A percentile compares a stretch with the other conserved stretches of the same genome.
These are phyloP conservation scores for Alternaria dauci DNA, from an alignment of 2,329 filamentous ascomycete species.

Conservation along the genomic window DNA sequence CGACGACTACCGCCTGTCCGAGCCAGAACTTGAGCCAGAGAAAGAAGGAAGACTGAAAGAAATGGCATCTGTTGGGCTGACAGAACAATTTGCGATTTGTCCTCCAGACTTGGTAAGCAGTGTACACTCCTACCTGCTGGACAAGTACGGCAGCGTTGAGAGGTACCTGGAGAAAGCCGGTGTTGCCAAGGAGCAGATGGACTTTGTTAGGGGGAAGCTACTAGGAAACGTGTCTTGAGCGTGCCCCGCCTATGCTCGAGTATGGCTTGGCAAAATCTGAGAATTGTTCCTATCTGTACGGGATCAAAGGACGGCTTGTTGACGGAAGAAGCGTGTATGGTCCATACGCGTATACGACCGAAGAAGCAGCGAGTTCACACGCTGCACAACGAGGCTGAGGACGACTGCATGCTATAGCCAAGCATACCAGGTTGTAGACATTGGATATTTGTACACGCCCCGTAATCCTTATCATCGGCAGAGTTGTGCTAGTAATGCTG, in stretches of 20 bases:
- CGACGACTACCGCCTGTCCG: slow-evolving; percentile 75
- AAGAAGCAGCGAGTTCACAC: neutral
- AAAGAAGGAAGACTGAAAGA: slow-evolving; percentile 71
- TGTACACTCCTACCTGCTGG: slow-evolving; percentile 66
- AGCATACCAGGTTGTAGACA: neutral
- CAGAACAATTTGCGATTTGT: slow-evolving; percentile 72
- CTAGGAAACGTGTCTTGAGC: slow-evolving; percentile 27
- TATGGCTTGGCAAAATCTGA: slow-evolving; percentile 8
- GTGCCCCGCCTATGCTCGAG: neutral
- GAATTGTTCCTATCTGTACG: slow-evolving; percentile 2
- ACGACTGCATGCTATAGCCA: neutral
- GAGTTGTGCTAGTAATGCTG: slow-evolving; percentile 4
- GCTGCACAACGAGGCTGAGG: neutral
- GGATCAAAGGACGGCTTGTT: neutral
- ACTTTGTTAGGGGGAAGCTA: slow-evolving; percentile 46
- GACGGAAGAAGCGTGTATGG: neutral
- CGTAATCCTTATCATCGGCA: neutral
- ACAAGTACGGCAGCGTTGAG: slow-evolving; percentile 71
- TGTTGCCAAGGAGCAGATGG: slow-evolving; percentile 48
- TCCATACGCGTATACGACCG: slow-evolving; percentile 1
- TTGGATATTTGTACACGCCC: neutral
- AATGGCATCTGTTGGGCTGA: slow-evolving; percentile 74
- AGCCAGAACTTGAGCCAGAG: slow-evolving; percentile 67
- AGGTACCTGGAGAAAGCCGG: slow-evolving; percentile 72
- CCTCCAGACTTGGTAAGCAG: slow-evolving; percentile 69